Base-by-base conservation (phyloP, 2,329 filamentous ascomycete genomes). In the Aspergillus hiratsukae region DNA sequence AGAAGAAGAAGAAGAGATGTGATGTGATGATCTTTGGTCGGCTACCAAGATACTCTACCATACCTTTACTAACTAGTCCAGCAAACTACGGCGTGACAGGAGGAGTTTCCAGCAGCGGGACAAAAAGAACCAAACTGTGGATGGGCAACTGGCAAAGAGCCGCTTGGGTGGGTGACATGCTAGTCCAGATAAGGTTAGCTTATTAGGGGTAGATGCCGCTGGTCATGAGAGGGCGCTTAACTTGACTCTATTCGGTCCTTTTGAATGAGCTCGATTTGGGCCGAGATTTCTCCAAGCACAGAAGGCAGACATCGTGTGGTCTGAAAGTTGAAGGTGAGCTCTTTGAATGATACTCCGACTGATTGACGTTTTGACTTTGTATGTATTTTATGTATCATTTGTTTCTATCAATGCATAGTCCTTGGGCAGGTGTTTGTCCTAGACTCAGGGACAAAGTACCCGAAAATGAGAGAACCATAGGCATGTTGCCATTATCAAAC, bases 81-180 rank as follows among this genome's bases (percentile, higher is more conserved):
- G 19, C 35, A 61, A 65, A 59, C 58, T 61, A 60, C 60, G 61
- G 59, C 57, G 60, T 60, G 60, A 61, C 58, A 57, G 57, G 45
- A 51, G 57, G 54, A 55, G 48, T 52, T 54, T 37, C 60, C 51
- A 56, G 17, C n/a, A 43, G n/a, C 7, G 58, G 52, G 59, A 59
- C 53, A 59, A 62, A 53, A 59, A 53, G 62, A 60, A 50, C 60
- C 60, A 64, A 61, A 65, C 61, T 61, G 60, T 61, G 59, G 64
- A 62, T 60, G 61, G 55, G 25, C 45, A 49, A 40, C 45, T 49
- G 58, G 57, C 48, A 62, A 58, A 67, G 66, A 69, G 66, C 67
- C 62, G 66, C 64, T 58, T 58, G 51, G 58, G 53, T 56, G 59
- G 64, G 62, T 61, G 64, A 57, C 41, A 48, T 56, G 52, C 65